Conservation (phyloP, 306 rosid genomes). For the Castanea crenata region DNA sequence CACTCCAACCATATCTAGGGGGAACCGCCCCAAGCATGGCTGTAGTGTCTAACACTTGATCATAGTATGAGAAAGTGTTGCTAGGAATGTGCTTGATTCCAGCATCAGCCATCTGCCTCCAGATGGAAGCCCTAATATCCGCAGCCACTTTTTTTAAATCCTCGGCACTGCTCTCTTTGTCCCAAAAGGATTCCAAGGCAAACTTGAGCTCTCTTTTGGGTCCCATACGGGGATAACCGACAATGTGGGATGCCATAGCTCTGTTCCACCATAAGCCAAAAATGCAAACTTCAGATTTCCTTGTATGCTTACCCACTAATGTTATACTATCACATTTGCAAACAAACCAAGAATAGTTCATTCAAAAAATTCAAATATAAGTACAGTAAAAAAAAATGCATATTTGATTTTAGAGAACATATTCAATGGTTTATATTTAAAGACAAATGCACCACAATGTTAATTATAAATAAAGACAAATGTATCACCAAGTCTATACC, state of each 20-base stretch:
- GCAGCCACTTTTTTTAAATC: slow-evolving; percentile 63
- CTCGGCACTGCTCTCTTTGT: slow-evolving; percentile 64
- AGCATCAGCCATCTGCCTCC: slow-evolving; percentile 78
- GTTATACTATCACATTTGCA: neutral
- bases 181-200: slow-evolving; percentile 89
- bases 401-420: too few relatives aligned
- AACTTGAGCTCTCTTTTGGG: slow-evolving; percentile 84
- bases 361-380: neutral
- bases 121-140: slow-evolving; percentile 60
- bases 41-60: slow-evolving; percentile 81
- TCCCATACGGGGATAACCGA: slow-evolving; percentile 90
- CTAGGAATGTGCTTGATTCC: slow-evolving; percentile 77
- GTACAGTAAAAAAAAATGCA: neutral
- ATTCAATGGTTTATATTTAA: too few relatives aligned
- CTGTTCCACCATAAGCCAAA: slow-evolving; percentile 30
- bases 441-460: neutral
- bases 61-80: slow-evolving; percentile 83
- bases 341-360: neutral
- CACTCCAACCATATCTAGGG: slow-evolving; percentile 67
- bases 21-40: slow-evolving; percentile 90
- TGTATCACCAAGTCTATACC: neutral
- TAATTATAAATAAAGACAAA: neutral
- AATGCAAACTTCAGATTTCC: slow-evolving; percentile 9
- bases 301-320: neutral
- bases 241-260: slow-evolving; percentile 77